Base-by-base conservation (phyloP, 495 filamentous ascomycete genomes). In the Talaromyces borbonicus region DNA sequence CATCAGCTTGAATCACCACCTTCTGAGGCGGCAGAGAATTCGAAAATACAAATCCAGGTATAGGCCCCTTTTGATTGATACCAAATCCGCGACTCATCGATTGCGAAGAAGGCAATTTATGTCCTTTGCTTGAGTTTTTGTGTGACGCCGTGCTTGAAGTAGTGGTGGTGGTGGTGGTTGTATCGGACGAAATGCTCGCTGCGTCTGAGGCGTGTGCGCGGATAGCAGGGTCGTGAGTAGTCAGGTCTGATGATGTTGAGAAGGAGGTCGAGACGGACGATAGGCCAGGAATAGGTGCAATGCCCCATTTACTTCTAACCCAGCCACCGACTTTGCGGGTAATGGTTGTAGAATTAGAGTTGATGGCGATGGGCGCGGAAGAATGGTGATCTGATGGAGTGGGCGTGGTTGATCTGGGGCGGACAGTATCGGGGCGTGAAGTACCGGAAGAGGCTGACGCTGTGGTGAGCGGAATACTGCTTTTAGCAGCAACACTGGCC, bases 221-320 rank as follows among this genome's bases (percentile, higher is more conserved):
- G 5, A 22, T 22, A 12, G n/a, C 16, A n/a, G 16, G 2, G 15
- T 36, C 15, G 8, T 51, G 18, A 8, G 11, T 51, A 45, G 9
- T 52, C 39, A 5, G 23, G 24, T 9, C 30, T 0, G 2, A 57
- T 46, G 23, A 56, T 52, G 22, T 49, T 35, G 12, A 54, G 38
- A 3, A 57, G 53, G 33, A 22, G 8, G 38, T n/a, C 62, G 32
- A 5, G 55, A 52, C 1, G 72, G 66, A 29, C 22, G 35, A 38
- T n/a, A 20, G 11, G 9, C 16, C 18, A 9, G 35, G 18, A 5
- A 9, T 38, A 1, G 35, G 35, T 5, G 66, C 62, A 12, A 67
- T 58, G 15, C 73, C 74, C 75, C 74, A 80, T 25, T 67, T 63
- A 7, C 75, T 72, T 7, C 71, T 62, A 2, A 79, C 67, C 75